Evolutionary conservation across 352 stramenopile genomes (phyloP).

Genomic region (Pythium pyrilobum): DNA sequence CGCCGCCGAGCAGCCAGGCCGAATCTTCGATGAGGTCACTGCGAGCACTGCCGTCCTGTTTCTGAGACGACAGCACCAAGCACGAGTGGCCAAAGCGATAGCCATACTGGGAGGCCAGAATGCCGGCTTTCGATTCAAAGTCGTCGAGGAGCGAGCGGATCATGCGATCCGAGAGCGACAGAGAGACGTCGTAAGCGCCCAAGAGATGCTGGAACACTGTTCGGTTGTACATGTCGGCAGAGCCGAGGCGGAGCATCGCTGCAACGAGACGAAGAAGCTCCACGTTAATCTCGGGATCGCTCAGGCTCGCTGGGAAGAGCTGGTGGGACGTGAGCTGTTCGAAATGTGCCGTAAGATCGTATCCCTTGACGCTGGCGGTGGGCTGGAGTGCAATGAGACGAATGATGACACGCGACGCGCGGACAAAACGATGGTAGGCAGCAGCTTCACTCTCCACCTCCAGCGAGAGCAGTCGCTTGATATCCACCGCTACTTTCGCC

Average conservation of each 20-base stretch:
- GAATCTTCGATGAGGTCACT: slow-evolving; percentile 61
- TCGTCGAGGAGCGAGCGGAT: slow-evolving; percentile 51
- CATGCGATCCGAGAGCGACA: slow-evolving; percentile 49
- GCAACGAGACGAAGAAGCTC: slow-evolving; percentile 37
- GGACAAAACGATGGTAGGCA: slow-evolving; percentile 6
- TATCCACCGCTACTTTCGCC: neutral
- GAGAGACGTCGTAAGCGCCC: slow-evolving; percentile 59
- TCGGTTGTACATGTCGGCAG: slow-evolving; percentile 35
- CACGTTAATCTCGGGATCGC: slow-evolving; percentile 18
- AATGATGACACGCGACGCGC: slow-evolving; percentile 6
- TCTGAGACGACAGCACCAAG: slow-evolving; percentile 15
- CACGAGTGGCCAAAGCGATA: slow-evolving; percentile 69
- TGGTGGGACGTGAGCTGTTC: slow-evolving; percentile 6
- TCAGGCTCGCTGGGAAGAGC: slow-evolving; percentile 7
- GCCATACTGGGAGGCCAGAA: slow-evolving; percentile 40
- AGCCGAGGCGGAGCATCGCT: slow-evolving; percentile 27
- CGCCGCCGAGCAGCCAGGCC: slow-evolving; percentile 56
- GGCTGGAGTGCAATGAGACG: neutral
- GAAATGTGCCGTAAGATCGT: slow-evolving; percentile 10
- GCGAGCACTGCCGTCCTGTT: slow-evolving; percentile 18
- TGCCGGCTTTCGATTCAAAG: slow-evolving; percentile 36
- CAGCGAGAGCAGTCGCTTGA: neutral
- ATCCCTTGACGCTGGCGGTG: neutral
- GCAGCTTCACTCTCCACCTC: neutral
- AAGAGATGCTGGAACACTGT: slow-evolving; percentile 59